phyloP scores from a whole-genome alignment of 1,284 basidiomycete species.

The Exobasidium cylindrosporum region DNA sequence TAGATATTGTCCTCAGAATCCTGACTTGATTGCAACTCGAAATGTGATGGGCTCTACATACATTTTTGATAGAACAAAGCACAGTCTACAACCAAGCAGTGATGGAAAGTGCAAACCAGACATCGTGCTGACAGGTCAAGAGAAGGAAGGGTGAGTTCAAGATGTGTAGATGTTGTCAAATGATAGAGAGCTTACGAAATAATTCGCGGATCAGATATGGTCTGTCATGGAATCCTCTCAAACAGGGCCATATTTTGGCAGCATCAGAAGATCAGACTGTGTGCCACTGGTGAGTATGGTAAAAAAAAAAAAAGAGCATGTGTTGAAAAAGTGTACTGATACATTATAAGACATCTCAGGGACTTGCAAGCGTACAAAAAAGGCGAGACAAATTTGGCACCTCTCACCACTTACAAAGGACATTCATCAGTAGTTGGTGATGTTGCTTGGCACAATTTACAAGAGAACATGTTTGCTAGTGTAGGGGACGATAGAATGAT shows the following conservation, averaged over 20 bases:
- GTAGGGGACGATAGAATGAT: conserved; percentile 96
- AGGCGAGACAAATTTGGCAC: conserved; percentile 72
- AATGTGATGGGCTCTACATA: conserved; percentile 83
- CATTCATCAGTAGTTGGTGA: conserved; percentile 67
- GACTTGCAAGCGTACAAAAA: conserved; percentile 88
- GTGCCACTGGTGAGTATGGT: conserved; percentile 73
- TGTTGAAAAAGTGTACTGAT: not conserved
- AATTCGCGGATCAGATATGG: conserved; percentile 68
- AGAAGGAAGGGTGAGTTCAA: conserved; percentile 75
- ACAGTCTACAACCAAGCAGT: conserved; percentile 83
- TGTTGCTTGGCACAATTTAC: conserved; percentile 87
- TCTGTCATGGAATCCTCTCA: conserved; percentile 78
- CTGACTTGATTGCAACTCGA: conserved; percentile 93
- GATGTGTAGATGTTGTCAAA: not conserved
- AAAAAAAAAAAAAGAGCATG: conserved; percentile 55
- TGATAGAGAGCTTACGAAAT: not conserved
- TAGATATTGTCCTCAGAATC: conserved; percentile 98
- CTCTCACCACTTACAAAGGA: conserved; percentile 77
- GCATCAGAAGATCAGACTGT: conserved; percentile 95
- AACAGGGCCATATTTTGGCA: conserved; percentile 82
- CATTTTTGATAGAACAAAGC: conserved; percentile 95
- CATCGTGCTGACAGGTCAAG: conserved; percentile 83
- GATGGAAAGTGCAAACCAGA: conserved; percentile 80
- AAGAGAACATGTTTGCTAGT: conserved; percentile 84
- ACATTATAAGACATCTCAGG: not conserved